phyloP scores from a whole-genome alignment of 768 basidiomycete genomes.

The Tylopilus vinaceipallidus region DNA sequence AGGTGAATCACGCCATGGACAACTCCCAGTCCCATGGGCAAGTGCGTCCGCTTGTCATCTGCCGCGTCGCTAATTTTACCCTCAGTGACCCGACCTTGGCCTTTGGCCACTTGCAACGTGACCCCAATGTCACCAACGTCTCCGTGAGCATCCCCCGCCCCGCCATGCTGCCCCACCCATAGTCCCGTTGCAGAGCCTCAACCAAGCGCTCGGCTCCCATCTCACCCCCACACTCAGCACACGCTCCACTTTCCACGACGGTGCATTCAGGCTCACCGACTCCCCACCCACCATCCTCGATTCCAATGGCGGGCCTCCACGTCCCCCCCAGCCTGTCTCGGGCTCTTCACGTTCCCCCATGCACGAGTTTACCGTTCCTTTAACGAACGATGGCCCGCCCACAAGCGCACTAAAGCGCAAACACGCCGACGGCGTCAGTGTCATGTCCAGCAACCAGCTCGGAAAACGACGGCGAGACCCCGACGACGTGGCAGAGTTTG shows the following conservation, averaged over 20 bases:
- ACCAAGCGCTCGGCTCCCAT: slow-evolving; percentile 59
- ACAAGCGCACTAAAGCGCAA: slow-evolving; percentile 41
- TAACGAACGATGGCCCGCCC: slow-evolving; percentile 25
- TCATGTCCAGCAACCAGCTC: slow-evolving; percentile 21
- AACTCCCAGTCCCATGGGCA: slow-evolving; percentile 35
- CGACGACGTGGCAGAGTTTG: slow-evolving; percentile 30
- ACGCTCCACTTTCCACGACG: slow-evolving; percentile 34
- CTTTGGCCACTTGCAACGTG: slow-evolving; percentile 59
- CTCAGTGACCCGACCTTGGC: slow-evolving; percentile 57
- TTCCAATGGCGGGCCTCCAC: slow-evolving; percentile 22
- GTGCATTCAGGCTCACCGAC: slow-evolving; percentile 28
- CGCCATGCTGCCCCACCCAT: slow-evolving; percentile 28
- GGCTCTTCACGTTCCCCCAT: slow-evolving; percentile 33
- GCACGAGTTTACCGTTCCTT: slow-evolving; percentile 32
- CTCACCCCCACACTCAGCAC: slow-evolving; percentile 38
- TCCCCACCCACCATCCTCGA: slow-evolving; percentile 33
- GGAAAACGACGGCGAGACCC: slow-evolving; percentile 32
- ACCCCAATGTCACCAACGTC: slow-evolving; percentile 54
- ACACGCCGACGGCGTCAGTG: slow-evolving; percentile 37
- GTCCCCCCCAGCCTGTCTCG: slow-evolving; percentile 27
- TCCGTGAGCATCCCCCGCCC: slow-evolving; percentile 45
- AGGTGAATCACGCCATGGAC: slow-evolving; percentile 28
- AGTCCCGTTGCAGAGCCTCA: slow-evolving; percentile 44
- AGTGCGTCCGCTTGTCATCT: slow-evolving; percentile 25
- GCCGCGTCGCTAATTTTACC: slow-evolving; percentile 15